Evolutionary conservation across 495 filamentous ascomycete genomes (phyloP).

Genomic region (Aspergillus mulundensis): DNA sequence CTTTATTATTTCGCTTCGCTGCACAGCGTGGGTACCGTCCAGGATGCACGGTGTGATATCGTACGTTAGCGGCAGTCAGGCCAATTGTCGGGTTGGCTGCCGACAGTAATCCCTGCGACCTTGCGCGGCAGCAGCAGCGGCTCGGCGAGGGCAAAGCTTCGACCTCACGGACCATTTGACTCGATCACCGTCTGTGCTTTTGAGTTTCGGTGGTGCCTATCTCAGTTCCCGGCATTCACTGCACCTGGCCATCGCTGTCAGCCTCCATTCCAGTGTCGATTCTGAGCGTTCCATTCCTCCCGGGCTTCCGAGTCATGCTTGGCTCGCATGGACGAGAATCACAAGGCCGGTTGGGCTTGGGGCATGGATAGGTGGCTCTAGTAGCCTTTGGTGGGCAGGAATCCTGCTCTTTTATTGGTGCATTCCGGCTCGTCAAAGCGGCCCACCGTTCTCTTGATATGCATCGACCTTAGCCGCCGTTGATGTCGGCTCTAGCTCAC

Average conservation of each 20-base stretch:
- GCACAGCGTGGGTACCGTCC: not conserved
- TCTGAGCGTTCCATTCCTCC: not conserved
- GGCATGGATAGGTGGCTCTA: not conserved
- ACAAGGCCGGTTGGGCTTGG: not conserved
- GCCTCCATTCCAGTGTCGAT: not conserved
- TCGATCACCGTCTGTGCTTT: conserved; percentile 6
- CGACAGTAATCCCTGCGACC: no score
- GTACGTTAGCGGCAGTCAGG: not conserved
- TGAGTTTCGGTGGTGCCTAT: not conserved
- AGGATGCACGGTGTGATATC: not conserved
- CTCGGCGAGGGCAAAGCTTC: conserved; percentile 1
- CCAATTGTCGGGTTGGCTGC: not conserved
- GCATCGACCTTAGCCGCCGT: not conserved
- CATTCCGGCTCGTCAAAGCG: not conserved
- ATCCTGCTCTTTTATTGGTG: conserved; percentile 1
- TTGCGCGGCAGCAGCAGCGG: not conserved
- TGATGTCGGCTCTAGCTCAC: not conserved
- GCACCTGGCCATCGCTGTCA: not conserved
- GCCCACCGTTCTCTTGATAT: conserved; percentile 10
- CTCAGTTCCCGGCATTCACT: conserved; percentile 2
- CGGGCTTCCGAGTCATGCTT: not conserved
- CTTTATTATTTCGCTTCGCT: not conserved
- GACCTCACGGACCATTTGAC: conserved; percentile 5
- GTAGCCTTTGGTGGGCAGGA: not conserved
- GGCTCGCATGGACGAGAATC: conserved; percentile 1